Evolutionary conservation across 257 asterid genomes (phyloP).

Genomic region (Misopates orontium): DNA sequence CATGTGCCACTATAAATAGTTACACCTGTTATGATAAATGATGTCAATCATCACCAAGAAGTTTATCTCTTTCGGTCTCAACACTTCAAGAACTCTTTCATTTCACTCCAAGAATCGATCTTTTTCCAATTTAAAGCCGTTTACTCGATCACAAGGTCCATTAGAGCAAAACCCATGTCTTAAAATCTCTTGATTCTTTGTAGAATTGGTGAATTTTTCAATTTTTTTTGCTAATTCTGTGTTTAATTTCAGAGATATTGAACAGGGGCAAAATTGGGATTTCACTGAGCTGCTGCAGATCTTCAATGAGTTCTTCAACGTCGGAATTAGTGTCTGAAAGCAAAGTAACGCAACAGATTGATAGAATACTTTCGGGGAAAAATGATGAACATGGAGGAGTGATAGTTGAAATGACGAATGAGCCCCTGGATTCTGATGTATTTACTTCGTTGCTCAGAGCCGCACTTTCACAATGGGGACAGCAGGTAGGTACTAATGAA

Average conservation of each 20-base stretch:
- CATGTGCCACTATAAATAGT: too few relatives aligned
- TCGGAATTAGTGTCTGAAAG: too few relatives aligned
- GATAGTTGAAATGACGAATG: constrained; percentile 69
- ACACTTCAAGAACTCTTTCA: constrained; percentile 15
- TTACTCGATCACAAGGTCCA: constrained; percentile 19
- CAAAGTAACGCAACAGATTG: constrained; percentile 45
- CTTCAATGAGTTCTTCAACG: constrained; percentile 47
- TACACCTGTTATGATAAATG: too few relatives aligned
- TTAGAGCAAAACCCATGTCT: not conserved
- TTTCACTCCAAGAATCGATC: constrained; percentile 17
- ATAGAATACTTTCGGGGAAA: constrained; percentile 51
- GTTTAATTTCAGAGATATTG: constrained; percentile 36
- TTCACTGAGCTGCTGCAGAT: constrained; percentile 30
- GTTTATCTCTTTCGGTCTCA: not conserved
- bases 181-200: constrained; percentile 22
- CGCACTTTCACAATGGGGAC: constrained; percentile 78
- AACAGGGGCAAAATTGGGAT: constrained; percentile 30
- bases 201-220: not conserved
- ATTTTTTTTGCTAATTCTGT: too few relatives aligned
- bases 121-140: constrained; percentile 23
- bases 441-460: constrained; percentile 67
- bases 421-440: constrained; percentile 57
- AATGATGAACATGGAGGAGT: constrained; percentile 79
- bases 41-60: too few relatives aligned
- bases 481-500: constrained; percentile 44